Conservation (phyloP, 2,329 filamentous ascomycete genomes). For the Pleomassaria siparia region DNA sequence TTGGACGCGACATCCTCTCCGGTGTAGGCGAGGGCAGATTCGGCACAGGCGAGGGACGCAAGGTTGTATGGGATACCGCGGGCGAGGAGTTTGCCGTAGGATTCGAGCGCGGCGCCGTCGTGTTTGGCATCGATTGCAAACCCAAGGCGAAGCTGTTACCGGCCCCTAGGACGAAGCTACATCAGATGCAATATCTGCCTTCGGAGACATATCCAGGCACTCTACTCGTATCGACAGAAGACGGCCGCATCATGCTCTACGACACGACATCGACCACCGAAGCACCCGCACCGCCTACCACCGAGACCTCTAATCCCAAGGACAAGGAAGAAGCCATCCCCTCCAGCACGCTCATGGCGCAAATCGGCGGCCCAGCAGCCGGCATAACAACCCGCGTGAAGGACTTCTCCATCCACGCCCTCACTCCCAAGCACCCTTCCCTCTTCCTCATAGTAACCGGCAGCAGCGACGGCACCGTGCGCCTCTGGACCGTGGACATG, state of each 20-base stretch:
- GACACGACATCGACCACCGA: slow-evolving; percentile 61
- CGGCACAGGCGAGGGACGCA: slow-evolving; percentile 77
- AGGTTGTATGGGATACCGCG: slow-evolving; percentile 75
- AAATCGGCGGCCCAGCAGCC: slow-evolving; percentile 72
- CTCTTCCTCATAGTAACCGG: slow-evolving; percentile 65
- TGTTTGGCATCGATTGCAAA: slow-evolving; percentile 87
- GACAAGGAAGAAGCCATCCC: slow-evolving; percentile 56
- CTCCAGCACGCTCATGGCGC: slow-evolving; percentile 63
- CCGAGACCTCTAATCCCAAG: slow-evolving; percentile 25
- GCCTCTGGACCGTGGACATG: slow-evolving; percentile 67
- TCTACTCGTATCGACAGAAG: slow-evolving; percentile 82
- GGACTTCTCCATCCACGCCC: slow-evolving; percentile 72
- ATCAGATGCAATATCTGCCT: slow-evolving; percentile 74
- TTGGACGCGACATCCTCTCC: slow-evolving; percentile 70
- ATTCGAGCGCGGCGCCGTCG: slow-evolving; percentile 81
- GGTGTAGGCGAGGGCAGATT: slow-evolving; percentile 76
- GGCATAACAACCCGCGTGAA: slow-evolving; percentile 77
- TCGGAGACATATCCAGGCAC: slow-evolving; percentile 56
- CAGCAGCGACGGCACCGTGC: slow-evolving; percentile 83
- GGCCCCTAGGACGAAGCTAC: slow-evolving; percentile 73
- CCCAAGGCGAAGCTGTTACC: slow-evolving; percentile 74
- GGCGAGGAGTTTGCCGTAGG: slow-evolving; percentile 84
- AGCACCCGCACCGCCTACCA: slow-evolving; percentile 33
- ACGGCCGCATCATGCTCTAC: slow-evolving; percentile 84
- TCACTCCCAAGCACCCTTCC: slow-evolving; percentile 43